Base-by-base conservation (phyloP, 2,329 filamentous ascomycete genomes). In the Penicillium sp. region DNA sequence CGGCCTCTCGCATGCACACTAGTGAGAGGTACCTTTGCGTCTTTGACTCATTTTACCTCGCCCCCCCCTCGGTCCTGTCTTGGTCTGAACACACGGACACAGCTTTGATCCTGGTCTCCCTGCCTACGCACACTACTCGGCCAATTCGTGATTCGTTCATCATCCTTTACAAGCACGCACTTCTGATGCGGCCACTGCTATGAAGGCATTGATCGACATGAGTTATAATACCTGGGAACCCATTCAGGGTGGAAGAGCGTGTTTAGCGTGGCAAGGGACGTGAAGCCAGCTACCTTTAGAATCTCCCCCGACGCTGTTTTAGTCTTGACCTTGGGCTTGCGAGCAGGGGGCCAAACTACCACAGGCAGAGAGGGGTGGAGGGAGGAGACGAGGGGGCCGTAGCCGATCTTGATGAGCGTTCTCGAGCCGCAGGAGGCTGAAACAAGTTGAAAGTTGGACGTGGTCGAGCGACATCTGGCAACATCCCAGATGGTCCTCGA, bases 371-470 rank as follows among this genome's bases (percentile, higher is more conserved):
- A 18, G 35, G 35, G 29, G 11, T 11, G 42, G 43, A n/a, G 33
- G 33, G 27, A 32, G 39, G 27, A 41, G 39, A 26, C 39, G 37
- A 29, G 48, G 46, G 47, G 50, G 25, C 43, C 18, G 47, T 50
- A 36, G 40, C 38, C 47, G 29, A 40, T 18, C 32, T 18, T 18
- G 13, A 43, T 35, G 18, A 37, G 18, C 35, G 34, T n/a, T 18
- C 6, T 36, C 51, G 56, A 59, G 56, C 56, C 56, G 56, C 42
- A 50, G 40, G 45, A 53, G 47, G 56, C 51, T 56, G 54, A 57
- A 54, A 58, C 53, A 39, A 33, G 36, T 36, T 34, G 33, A 39
- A 33, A 29, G 37, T 27, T 11, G 32, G 32, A 18, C 18, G 18
- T 18, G 33, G 33, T 9, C 11, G 33, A 29, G 18, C 18, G 33